Evolutionary conservation across 169 alveolate species (phyloP).

Genomic region (Plasmodium malariae): DNA sequence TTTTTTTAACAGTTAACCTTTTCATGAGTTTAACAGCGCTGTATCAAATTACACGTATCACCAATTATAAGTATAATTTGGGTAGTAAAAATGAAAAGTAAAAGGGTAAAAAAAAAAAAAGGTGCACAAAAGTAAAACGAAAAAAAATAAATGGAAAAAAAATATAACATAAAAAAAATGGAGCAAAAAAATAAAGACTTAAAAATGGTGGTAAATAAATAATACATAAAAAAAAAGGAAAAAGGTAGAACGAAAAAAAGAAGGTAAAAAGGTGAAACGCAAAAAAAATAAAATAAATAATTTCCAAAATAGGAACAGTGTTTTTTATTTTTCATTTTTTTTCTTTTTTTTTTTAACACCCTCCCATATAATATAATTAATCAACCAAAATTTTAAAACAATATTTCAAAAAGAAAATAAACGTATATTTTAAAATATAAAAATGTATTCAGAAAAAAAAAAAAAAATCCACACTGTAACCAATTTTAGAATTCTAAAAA

Average conservation of each 20-base stretch:
- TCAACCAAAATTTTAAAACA: slow-evolving; percentile 17
- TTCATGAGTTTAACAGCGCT: slow-evolving; percentile 73
- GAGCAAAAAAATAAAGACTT: no score
- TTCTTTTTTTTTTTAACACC: background rate
- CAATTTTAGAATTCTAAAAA: no score
- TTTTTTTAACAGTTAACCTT: slow-evolving; percentile 44
- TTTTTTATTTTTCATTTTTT: background rate
- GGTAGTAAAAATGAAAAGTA: background rate
- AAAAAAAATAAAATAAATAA: background rate
- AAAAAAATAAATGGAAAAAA: no score
- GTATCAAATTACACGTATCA: slow-evolving; percentile 65
- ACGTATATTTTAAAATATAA: background rate
- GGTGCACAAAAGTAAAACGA: no score
- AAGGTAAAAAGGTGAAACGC: background rate
- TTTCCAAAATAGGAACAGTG: background rate
- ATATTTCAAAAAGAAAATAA: background rate
- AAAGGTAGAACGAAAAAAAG: slow-evolving; percentile 10
- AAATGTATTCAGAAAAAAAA: background rate
- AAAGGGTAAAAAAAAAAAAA: background rate
- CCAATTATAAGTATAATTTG: slow-evolving; percentile 28
- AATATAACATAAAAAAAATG: no score
- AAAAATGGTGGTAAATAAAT: no score
- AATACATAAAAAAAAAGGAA: no score
- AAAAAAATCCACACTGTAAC: background rate
- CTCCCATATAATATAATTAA: no score